phyloP scores from a whole-genome alignment of 2,329 filamentous ascomycete species.

The Ceratocystis papillata region DNA sequence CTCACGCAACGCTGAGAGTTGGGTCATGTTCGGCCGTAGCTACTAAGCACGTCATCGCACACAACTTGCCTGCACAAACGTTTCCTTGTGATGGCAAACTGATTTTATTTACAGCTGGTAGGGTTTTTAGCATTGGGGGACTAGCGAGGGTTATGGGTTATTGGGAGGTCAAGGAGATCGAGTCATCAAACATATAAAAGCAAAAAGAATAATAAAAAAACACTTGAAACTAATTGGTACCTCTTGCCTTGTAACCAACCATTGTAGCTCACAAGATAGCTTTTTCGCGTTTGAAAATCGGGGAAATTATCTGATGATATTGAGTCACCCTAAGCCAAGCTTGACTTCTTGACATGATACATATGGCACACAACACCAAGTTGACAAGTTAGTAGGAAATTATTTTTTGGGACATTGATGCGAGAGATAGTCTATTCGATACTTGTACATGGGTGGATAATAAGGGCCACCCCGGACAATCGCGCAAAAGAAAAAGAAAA shows the following conservation, averaged over 20 bases:
- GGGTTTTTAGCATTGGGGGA: slow-evolving; percentile 9
- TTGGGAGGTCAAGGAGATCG: neutral
- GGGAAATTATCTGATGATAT: neutral
- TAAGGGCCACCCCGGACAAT: slow-evolving; percentile 9
- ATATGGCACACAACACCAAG: neutral
- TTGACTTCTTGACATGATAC: neutral
- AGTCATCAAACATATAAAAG: slow-evolving; percentile 6
- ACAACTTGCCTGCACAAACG: too few relatives aligned
- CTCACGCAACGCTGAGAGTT: slow-evolving; percentile 62
- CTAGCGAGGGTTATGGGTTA: slow-evolving; percentile 4
- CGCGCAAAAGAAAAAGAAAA: slow-evolving; percentile 16
- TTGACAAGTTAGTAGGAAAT: neutral
- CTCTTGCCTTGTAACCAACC: neutral
- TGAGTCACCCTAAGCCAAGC: neutral
- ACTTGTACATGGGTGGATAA: slow-evolving; percentile 10
- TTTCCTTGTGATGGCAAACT: neutral
- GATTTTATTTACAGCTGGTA: slow-evolving; percentile 11
- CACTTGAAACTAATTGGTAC: slow-evolving; percentile 11
- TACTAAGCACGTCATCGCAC: slow-evolving; percentile 35
- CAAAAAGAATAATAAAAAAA: slow-evolving; percentile 17
- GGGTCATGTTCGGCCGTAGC: slow-evolving; percentile 83
- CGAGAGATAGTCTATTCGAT: slow-evolving; percentile 21
- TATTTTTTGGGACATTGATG: slow-evolving; percentile 13
- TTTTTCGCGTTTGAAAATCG: neutral
- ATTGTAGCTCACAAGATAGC: neutral